These are phyloP conservation scores for Coemansia javaensis DNA, from an alignment of 192 early-diverging fungal genomes.

Conservation along the genomic window DNA sequence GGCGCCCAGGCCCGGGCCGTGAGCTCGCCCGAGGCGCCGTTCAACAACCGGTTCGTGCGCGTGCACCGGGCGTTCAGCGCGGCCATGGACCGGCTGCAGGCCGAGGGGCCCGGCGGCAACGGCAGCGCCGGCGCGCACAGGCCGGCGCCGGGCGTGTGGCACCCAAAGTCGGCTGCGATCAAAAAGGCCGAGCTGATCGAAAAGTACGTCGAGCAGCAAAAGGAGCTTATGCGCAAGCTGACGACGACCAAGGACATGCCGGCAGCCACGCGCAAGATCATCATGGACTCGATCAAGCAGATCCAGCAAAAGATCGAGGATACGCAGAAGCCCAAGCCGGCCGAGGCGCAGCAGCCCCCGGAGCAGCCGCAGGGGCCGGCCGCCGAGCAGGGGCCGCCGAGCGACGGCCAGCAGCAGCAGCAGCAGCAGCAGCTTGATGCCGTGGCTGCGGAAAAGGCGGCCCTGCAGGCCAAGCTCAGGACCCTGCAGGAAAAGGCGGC, in stretches of 20 bases:
- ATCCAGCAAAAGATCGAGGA: slow-evolving; percentile 40
- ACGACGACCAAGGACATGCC: slow-evolving; percentile 39
- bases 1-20: slow-evolving; percentile 23
- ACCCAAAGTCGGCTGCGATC: slow-evolving; percentile 38
- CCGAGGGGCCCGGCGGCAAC: not conserved
- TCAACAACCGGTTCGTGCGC: slow-evolving; percentile 47
- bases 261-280: slow-evolving; percentile 41
- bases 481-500: slow-evolving; percentile 23
- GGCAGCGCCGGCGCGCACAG: slow-evolving; percentile 6
- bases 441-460: slow-evolving; percentile 16
- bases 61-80: slow-evolving; percentile 12
- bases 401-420: not conserved
- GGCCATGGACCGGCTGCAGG: not conserved
- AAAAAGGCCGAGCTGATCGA: slow-evolving; percentile 47
- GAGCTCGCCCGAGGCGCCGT: slow-evolving; percentile 30
- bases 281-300: slow-evolving; percentile 49
- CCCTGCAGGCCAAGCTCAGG: slow-evolving; percentile 31
- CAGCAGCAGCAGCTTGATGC: slow-evolving; percentile 3
- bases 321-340: slow-evolving; percentile 15
- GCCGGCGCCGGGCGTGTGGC: slow-evolving; percentile 26
- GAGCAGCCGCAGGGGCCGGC: not conserved
- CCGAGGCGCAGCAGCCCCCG: not conserved
- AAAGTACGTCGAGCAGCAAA: slow-evolving; percentile 45
- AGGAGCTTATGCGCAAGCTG: slow-evolving; percentile 42
- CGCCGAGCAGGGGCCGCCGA: too few species aligned